Evolutionary conservation across 2,329 filamentous ascomycete species (phyloP).

Genomic region (Cordyceps fumosorosea): DNA sequence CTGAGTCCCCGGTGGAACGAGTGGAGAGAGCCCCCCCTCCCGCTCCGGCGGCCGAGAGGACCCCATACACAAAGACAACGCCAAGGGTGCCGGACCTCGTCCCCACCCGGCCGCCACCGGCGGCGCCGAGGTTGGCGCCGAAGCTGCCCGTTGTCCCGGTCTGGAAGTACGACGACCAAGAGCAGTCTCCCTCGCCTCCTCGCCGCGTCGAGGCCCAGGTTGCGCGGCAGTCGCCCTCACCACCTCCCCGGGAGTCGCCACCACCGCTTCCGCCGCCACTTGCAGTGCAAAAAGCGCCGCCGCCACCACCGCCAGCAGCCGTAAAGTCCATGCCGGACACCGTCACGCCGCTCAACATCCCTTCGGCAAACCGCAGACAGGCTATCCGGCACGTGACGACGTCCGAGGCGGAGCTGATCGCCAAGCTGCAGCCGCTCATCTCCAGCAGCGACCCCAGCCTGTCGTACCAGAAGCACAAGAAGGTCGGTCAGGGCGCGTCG

Average conservation of each 20-base stretch:
- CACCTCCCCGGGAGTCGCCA: neutral
- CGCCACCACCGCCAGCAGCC: neutral
- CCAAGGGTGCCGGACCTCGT: neutral
- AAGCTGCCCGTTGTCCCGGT: neutral
- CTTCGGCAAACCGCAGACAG: slow-evolving; percentile 1
- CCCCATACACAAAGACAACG: neutral
- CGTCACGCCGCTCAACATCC: slow-evolving; percentile 1
- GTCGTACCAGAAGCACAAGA: slow-evolving; percentile 98
- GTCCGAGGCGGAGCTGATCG: slow-evolving; percentile 96
- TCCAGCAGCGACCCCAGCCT: slow-evolving; percentile 90
- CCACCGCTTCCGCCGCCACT: neutral
- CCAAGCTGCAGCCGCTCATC: slow-evolving; percentile 85
- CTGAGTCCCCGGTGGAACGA: neutral
- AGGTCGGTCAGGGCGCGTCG: slow-evolving; percentile 96
- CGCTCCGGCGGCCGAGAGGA: neutral
- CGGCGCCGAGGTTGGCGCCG: neutral
- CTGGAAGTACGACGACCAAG: neutral
- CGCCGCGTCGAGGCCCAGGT: neutral
- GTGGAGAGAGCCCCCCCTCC: neutral
- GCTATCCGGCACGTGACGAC: slow-evolving; percentile 53
- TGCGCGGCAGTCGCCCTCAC: no score
- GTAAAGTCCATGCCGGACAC: neutral
- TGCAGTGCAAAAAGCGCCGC: neutral
- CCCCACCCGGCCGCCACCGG: slow-evolving; percentile 1
- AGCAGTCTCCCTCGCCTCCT: neutral